These are phyloP conservation scores for Alternaria burnsii DNA, from an alignment of 2,329 filamentous ascomycete genomes.

Conservation along the genomic window DNA sequence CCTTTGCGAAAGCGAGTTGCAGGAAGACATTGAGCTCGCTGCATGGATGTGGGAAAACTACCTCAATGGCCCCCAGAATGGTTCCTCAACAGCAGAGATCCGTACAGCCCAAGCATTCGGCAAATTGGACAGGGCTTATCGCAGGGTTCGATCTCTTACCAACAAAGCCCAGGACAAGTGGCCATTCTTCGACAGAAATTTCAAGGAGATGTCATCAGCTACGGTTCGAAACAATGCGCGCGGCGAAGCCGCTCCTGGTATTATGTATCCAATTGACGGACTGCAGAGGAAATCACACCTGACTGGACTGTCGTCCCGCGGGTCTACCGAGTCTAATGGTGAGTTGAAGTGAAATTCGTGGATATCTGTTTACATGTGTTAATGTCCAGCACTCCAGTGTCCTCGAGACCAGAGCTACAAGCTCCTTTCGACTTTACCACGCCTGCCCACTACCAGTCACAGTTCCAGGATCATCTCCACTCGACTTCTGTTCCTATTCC, in stretches of 20 bases:
- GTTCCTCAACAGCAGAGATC: constrained; percentile 19
- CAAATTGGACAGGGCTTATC: constrained; percentile 39
- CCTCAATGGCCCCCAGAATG: constrained; percentile 22
- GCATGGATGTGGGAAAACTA: constrained; percentile 36
- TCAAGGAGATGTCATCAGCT: constrained; percentile 33
- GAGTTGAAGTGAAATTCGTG: neutral
- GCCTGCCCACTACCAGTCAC: neutral
- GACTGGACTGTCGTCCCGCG: neutral
- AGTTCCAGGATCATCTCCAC: neutral
- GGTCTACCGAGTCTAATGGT: constrained; percentile 3
- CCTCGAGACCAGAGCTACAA: constrained; percentile 3
- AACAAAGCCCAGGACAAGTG: constrained; percentile 44
- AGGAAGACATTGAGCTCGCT: constrained; percentile 31
- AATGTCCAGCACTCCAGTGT: neutral
- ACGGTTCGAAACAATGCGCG: constrained; percentile 30
- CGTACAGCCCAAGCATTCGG: constrained; percentile 32
- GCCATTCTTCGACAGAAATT: constrained; percentile 39
- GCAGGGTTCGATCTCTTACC: constrained; percentile 38
- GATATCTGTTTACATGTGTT: neutral
- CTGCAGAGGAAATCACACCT: neutral
- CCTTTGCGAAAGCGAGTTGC: constrained; percentile 30
- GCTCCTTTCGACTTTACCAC: constrained; percentile 10
- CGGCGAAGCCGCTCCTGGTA: constrained; percentile 22
- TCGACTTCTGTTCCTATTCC: constrained; percentile 7
- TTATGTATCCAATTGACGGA: constrained; percentile 11